Percentiles rank a stretch among this genome's conserved stretches.
Conservation (phyloP, 768 basidiomycete species). For the Hirschioporus abietinus region DNA sequence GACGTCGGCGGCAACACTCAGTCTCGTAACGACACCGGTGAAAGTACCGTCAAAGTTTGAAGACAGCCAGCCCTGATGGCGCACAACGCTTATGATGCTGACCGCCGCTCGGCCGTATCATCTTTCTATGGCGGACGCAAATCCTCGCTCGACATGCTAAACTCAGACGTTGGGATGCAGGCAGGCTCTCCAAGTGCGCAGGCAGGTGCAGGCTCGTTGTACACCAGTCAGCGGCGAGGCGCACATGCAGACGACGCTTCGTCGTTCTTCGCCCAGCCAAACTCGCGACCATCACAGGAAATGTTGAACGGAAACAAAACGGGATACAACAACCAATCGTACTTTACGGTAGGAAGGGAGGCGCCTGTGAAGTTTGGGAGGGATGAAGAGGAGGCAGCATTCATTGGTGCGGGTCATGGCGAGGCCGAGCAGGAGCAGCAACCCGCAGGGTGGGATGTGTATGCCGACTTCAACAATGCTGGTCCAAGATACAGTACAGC, state of each 20-base stretch:
- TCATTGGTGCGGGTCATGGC: slow-evolving; percentile 4
- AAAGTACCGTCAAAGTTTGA: not conserved
- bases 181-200: slow-evolving; percentile 21
- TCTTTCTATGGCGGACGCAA: slow-evolving; percentile 72
- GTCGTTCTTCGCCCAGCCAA: slow-evolving; percentile 57
- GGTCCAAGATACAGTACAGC: slow-evolving; percentile 73
- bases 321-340: slow-evolving; percentile 67
- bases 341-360: slow-evolving; percentile 60
- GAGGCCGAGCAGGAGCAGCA: slow-evolving; percentile 22
- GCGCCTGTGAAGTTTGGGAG: slow-evolving; percentile 76
- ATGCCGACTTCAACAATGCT: slow-evolving; percentile 84
- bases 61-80: slow-evolving; percentile 3
- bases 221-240: slow-evolving; percentile 22
- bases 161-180: slow-evolving; percentile 40
- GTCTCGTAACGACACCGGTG: not conserved
- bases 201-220: not conserved
- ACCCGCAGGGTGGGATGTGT: slow-evolving; percentile 64
- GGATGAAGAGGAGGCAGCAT: slow-evolving; percentile 52
- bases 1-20: not conserved
- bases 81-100: slow-evolving; percentile 39
- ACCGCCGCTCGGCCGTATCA: slow-evolving; percentile 73
- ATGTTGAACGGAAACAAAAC: slow-evolving; percentile 32
- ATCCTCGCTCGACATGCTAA: slow-evolving; percentile 56
- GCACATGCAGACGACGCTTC: slow-evolving; percentile 49
- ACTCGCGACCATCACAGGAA: slow-evolving; percentile 33